Base-by-base conservation (phyloP, 805 yeast genomes). In the Ogataea pini region DNA sequence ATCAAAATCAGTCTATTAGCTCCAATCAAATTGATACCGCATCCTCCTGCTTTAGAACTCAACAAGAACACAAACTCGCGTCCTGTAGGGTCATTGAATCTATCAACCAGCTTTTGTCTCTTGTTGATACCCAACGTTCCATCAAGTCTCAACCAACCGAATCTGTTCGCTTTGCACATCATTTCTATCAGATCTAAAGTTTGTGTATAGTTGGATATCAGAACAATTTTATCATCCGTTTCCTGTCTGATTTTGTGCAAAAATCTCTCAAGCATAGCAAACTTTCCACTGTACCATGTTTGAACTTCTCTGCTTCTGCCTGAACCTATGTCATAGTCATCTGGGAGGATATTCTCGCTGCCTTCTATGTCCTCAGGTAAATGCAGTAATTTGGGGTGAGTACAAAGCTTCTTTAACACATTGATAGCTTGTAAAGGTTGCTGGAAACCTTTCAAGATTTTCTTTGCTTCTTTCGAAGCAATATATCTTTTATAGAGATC, bases 1-100 rank as follows among this genome's bases (percentile, higher is more conserved):
- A 94, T 74, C 41, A 94, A 71, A 17, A 94, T 80, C 52, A 94
- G 72, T 53, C 99, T 76, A 57, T 94, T 94, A 2, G 98, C 99
- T 10, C 99, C 99, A 60, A 94, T 92, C 59, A 94, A 77, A 65
- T 94, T 94, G 60, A 94, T 89, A 69, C 99, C 99, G 73, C 99
- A 94, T 1, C 99, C 99, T 59, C 99, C 99, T 1, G 99, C 99
- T 67, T 94, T 94, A 7, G 96, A 88, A 63, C 96, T 88, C 44
- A 94, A 72, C 50, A 94, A 72, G 59, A 94, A 94, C 2, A 94
- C 82, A 65, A 92, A 94, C 56, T 91, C 97, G 1, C 82, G 75
- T 1, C 90, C 86, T 38, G 87, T 86, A 1, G 97, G 97, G 59
- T 94, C 86, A 62, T 94, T 94, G 69, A 94, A 91, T 56, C 78